Conservation (phyloP, 2,329 filamentous ascomycete species). For the Diaporthe ilicicola region DNA sequence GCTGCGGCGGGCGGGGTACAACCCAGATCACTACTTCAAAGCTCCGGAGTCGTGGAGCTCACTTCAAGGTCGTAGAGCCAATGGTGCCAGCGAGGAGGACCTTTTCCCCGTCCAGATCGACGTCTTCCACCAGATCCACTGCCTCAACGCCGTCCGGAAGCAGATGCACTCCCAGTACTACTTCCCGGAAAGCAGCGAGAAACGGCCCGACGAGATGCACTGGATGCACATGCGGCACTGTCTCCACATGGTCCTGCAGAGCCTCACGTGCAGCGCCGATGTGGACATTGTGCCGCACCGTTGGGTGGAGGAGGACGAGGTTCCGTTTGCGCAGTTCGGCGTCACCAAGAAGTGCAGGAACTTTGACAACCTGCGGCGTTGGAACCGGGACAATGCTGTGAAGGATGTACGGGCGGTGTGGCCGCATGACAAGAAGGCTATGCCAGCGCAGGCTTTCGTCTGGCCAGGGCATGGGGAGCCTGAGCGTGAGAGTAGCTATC, state of each 20-base stretch:
- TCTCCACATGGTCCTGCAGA: slow-evolving; percentile 21
- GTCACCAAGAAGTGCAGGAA: slow-evolving; percentile 23
- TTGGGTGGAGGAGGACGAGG: slow-evolving; percentile 21
- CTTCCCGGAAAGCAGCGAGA: slow-evolving; percentile 10
- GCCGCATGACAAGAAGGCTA: not conserved
- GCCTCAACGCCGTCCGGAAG: slow-evolving; percentile 26
- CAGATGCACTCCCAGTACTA: slow-evolving; percentile 13
- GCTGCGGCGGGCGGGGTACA: not conserved
- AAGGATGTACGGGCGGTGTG: not conserved
- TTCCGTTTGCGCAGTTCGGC: slow-evolving; percentile 24
- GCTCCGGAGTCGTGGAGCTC: not conserved
- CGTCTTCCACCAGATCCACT: slow-evolving; percentile 27
- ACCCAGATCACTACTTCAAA: not conserved
- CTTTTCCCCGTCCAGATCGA: slow-evolving; percentile 13
- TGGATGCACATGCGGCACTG: slow-evolving; percentile 23
- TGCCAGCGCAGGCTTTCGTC: not conserved
- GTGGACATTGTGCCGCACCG: slow-evolving; percentile 18
- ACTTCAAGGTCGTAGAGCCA: not conserved
- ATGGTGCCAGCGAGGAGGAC: not conserved
- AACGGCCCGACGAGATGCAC: slow-evolving; percentile 16
- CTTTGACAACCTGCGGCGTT: slow-evolving; percentile 15
- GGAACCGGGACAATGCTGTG: slow-evolving; percentile 13
- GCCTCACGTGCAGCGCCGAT: slow-evolving; percentile 19
- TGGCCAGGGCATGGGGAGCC: not conserved
- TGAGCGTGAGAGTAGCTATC: not conserved